These are phyloP conservation scores for Chenopodium berlandieri DNA, from an alignment of 148 eudicot genomes.

Conservation along the genomic window DNA sequence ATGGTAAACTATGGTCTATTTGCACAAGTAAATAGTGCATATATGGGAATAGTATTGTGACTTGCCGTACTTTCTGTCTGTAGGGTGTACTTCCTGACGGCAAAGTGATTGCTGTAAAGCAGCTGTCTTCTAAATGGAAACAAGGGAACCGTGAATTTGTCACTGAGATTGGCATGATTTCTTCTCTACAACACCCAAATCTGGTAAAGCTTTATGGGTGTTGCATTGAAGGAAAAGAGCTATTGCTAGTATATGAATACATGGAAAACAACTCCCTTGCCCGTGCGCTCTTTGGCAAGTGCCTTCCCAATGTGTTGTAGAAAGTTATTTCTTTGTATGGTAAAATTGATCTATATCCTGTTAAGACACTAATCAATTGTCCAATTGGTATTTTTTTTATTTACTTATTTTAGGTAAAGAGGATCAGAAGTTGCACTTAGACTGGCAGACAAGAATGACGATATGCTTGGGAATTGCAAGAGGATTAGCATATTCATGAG, in stretches of 20 bases:
- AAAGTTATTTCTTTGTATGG: background rate
- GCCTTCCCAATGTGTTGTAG: background rate
- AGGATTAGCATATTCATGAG: slow-evolving; percentile 60
- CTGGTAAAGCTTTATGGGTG: slow-evolving; percentile 81
- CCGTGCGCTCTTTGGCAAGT: slow-evolving; percentile 70
- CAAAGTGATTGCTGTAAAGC: slow-evolving; percentile 75
- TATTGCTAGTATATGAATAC: slow-evolving; percentile 69
- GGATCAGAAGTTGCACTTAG: slow-evolving; percentile 34
- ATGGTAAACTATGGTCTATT: slow-evolving; percentile 40
- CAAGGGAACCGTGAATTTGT: slow-evolving; percentile 83
- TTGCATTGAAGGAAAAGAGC: slow-evolving; percentile 75
- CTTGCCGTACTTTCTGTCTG: slow-evolving; percentile 2
- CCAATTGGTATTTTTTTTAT: too few relatives aligned
- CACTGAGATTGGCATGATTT: slow-evolving; percentile 79
- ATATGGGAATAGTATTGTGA: background rate
- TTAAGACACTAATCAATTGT: background rate
- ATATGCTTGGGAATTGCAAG: slow-evolving; percentile 54
- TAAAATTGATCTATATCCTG: background rate
- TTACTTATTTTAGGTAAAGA: slow-evolving; percentile 27
- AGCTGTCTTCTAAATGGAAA: slow-evolving; percentile 74
- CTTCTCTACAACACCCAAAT: slow-evolving; percentile 85
- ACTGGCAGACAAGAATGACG: slow-evolving; percentile 47
- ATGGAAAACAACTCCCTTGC: slow-evolving; percentile 82
- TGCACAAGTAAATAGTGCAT: background rate
- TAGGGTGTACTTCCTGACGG: slow-evolving; percentile 81